phyloP scores from a whole-genome alignment of 2,329 filamentous ascomycete genomes.

The Botrytis byssoidea region DNA sequence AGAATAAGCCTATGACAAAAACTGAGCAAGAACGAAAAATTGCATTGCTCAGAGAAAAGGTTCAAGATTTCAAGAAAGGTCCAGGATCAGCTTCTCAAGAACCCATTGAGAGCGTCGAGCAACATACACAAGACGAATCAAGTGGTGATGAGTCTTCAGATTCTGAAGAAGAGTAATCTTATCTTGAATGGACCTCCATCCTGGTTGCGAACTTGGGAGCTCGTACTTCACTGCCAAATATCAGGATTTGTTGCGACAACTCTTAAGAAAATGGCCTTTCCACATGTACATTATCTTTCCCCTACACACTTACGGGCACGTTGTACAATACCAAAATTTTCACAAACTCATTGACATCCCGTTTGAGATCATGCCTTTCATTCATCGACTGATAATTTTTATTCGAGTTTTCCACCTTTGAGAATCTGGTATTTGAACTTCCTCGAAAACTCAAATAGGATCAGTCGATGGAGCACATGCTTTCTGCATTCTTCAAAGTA shows the following conservation, averaged over 20 bases:
- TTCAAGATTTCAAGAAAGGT: constrained; percentile 45
- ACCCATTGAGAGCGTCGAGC: constrained; percentile 40
- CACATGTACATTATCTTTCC: constrained; percentile 29
- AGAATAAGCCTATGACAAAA: constrained; percentile 75
- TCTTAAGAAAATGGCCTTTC: neutral
- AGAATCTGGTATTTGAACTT: neutral
- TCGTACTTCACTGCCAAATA: neutral
- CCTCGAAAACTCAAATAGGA: neutral
- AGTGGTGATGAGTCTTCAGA: constrained; percentile 55
- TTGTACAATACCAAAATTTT: constrained; percentile 26
- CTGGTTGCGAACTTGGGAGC: neutral
- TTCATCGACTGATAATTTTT: neutral
- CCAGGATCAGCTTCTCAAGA: constrained; percentile 41
- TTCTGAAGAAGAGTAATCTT: constrained; percentile 48
- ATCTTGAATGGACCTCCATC: neutral
- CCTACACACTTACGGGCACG: constrained; percentile 20
- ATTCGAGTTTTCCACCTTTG: neutral
- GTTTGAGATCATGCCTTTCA: neutral
- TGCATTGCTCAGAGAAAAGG: constrained; percentile 58
- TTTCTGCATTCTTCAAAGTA: neutral
- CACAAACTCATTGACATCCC: neutral
- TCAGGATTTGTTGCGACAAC: neutral
- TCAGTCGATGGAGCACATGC: neutral
- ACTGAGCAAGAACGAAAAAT: constrained; percentile 68
- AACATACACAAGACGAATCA: constrained; percentile 43